Base-by-base conservation (phyloP, 139 green algal genomes). In the Chlorella sp. region DNA sequence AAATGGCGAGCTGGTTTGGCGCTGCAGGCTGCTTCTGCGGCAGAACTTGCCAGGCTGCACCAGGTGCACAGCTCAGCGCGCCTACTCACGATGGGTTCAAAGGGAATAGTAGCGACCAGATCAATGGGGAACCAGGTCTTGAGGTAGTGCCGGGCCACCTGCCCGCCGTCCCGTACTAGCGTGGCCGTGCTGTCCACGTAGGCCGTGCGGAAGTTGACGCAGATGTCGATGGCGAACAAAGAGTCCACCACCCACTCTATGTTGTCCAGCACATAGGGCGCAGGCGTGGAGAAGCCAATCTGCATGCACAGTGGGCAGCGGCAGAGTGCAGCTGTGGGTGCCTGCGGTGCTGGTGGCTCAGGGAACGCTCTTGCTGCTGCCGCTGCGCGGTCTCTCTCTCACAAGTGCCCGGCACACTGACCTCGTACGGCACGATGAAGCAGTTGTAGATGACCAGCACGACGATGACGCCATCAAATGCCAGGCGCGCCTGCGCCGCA, bases 81-180 rank as follows among this genome's bases (percentile, higher is more conserved):
- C n/a, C n/a, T n/a, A 24, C 42, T 51, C 2, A 86, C 69, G 49
- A 85, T 73, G 55, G 77, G 60, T 33, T 90, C 83, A 27, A 89
- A 89, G 24, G 86, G 86, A 27, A 91, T 77, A 35, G 69, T 82
- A 30, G 82, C 84, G 14, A 79, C 27, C 1, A 86, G 49, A 63
- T 91, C 86, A 31, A 91, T 80, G 42, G 74, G 70, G 64, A 91
- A 91, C 86, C 86, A 91, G 27, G 75, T 83, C 22, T 36, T 31
- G 0, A 64, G 23, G 72, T 85, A 85, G 70, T 82, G 69, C 1
- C 14, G 2, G 2, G 73, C 75, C 31, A 64, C 27, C 55, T 31
- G 22, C 55, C 24, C 27, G 4, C 55, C 55, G 24, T 64, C 55
- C 4, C 55, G 55, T 10, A 64, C 27, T 10, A 89, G 69, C 29